Conservation (phyloP, 345 rosid species). For the Populus nigra region DNA sequence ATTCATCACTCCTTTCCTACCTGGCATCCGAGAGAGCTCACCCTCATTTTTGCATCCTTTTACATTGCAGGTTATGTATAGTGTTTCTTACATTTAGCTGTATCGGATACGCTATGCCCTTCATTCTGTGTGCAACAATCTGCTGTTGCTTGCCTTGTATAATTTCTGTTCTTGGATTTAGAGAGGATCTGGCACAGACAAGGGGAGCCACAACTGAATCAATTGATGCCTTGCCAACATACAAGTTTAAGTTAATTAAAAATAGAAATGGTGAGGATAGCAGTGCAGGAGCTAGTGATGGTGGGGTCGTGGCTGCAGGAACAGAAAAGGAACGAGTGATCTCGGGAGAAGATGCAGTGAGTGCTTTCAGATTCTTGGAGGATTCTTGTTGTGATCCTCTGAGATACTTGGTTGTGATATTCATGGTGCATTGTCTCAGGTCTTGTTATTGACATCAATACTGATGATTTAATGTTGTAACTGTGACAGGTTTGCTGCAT, state of each 20-base stretch:
- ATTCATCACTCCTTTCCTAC: not conserved
- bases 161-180: slow-evolving; percentile 82
- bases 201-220: slow-evolving; percentile 94
- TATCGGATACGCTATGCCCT: slow-evolving; percentile 98
- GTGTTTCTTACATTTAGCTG: slow-evolving; percentile 94
- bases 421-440: not conserved
- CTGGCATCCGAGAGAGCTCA: slow-evolving; percentile 12
- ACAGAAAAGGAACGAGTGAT: slow-evolving; percentile 75
- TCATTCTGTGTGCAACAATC: slow-evolving; percentile 91
- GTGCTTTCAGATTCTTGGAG: slow-evolving; percentile 4
- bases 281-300: slow-evolving; percentile 52
- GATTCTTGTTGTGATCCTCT: not conserved
- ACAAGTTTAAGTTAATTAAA: slow-evolving; percentile 81
- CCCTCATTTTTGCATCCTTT: not conserved
- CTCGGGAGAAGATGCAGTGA: slow-evolving; percentile 94
- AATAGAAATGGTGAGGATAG: slow-evolving; percentile 47
- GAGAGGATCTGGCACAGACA: slow-evolving; percentile 84
- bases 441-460: not conserved
- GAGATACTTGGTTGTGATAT: not conserved
- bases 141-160: slow-evolving; percentile 98
- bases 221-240: slow-evolving; percentile 79
- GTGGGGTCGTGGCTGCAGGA: slow-evolving; percentile 89
- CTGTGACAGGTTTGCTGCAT: slow-evolving; percentile 79
- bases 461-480: not conserved
- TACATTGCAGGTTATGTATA: slow-evolving; percentile 77